Evolutionary conservation across 192 early-diverging fungal species (phyloP), one percentile per base, ranked within the genome.

Genomic region (Phlyctochytrium planicorne): DNA sequence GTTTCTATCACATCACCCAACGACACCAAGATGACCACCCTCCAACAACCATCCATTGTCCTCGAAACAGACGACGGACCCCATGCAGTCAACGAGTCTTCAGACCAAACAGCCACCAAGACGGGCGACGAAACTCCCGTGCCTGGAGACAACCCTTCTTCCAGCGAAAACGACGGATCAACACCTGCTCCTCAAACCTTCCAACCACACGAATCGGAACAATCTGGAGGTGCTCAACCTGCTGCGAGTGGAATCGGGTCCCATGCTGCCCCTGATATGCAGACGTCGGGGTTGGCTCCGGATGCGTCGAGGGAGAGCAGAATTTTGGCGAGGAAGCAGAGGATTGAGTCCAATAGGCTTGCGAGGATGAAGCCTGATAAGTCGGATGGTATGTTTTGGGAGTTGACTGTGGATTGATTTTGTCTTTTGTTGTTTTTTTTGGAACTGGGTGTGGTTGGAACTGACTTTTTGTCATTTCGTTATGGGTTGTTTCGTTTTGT

Each of bases 321-420:
- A 27, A 84, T 84, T 37, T 74, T 75, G 20, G 57, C 63, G n/a
- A 27, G 83, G 32, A 80, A 77, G 55, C 17, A 30, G n/a, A 25
- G 83, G 36, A 82, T 84, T 34, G 80, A 84, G 67, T 70, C 72
- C 1, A 65, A 30, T 3, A 36, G 80, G 16, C 17, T 80, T 6
- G 78, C 80, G 12, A 82, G 74, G 52, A 62, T 72, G 53, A 67
- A 67, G 59, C 76, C 83, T 1, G 76, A 82, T 16, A 79, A 81
- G 50, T 31, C 64, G 29, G 82, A 79, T 53, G 78, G 78, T 77
- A 60, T 23, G 30, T 24, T 53, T 16, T 53, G 20, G 3, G 17
- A 23, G 52, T 1, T 30, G 1, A 47, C 27, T 34, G 23, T 20
- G n/a, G 37, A 30, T 24, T 30, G 6, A 55, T 53, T n/a, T n/a